These are phyloP conservation scores for Penicillium concentricum DNA, from an alignment of 2,329 filamentous ascomycete species.

Conservation along the genomic window DNA sequence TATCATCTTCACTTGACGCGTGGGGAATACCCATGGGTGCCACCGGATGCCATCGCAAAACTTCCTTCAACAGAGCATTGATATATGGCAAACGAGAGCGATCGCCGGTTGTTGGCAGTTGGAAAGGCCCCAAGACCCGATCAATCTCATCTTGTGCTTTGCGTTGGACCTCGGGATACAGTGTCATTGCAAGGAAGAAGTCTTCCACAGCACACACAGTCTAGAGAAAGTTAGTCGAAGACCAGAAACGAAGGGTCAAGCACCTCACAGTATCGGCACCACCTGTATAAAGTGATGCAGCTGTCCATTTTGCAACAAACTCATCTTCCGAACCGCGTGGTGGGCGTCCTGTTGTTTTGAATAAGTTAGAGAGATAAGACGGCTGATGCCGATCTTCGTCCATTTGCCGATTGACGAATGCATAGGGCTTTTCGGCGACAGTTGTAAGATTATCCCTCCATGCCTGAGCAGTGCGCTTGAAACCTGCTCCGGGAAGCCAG, in stretches of 20 bases:
- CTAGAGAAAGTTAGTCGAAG: slow-evolving; percentile 23
- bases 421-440: slow-evolving; percentile 43
- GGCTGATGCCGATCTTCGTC: slow-evolving; percentile 1
- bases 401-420: slow-evolving; percentile 18
- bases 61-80: slow-evolving; percentile 41
- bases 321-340: slow-evolving; percentile 27
- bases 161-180: slow-evolving; percentile 52
- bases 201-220: slow-evolving; percentile 42
- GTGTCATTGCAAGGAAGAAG: slow-evolving; percentile 54
- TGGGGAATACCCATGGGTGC: slow-evolving; percentile 36
- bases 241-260: not conserved
- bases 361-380: slow-evolving; percentile 20
- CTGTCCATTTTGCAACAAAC: slow-evolving; percentile 43
- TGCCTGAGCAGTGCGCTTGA: slow-evolving; percentile 43
- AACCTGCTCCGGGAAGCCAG: slow-evolving; percentile 48
- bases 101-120: slow-evolving; percentile 40
- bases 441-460: slow-evolving; percentile 35
- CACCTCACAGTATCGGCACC: slow-evolving; percentile 43
- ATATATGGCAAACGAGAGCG: slow-evolving; percentile 38
- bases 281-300: slow-evolving; percentile 43
- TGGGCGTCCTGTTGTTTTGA: slow-evolving; percentile 8
- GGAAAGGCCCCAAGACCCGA: slow-evolving; percentile 33
- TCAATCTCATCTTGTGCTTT: slow-evolving; percentile 51
- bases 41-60: slow-evolving; percentile 38
- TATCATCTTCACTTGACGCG: slow-evolving; percentile 25